Conservation (phyloP, 1,284 basidiomycete species). For the Clitocybe nebularis region DNA sequence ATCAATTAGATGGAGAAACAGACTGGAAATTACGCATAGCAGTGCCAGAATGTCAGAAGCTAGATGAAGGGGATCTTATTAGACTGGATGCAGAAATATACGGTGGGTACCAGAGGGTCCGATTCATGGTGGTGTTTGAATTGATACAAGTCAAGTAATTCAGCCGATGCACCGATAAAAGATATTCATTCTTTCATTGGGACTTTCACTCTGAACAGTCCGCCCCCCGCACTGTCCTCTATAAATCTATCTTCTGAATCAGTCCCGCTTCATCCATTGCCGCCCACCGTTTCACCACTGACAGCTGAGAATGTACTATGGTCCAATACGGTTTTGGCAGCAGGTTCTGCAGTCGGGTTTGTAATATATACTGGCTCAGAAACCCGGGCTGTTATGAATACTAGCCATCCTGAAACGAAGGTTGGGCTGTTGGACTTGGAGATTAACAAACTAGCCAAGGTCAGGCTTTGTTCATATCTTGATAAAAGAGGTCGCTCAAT, state of each 20-base stretch:
- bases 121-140: conserved; percentile 3
- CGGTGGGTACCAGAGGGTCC: conserved; percentile 40
- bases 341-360: conserved; percentile 90
- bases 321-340: conserved; percentile 97
- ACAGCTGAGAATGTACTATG: conserved; percentile 95
- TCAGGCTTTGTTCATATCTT: conserved; percentile 22
- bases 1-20: conserved; percentile 98
- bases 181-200: conserved; percentile 97
- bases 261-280: conserved; percentile 51
- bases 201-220: conserved; percentile 77
- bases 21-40: conserved; percentile 98
- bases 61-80: conserved; percentile 67
- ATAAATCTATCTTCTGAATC: conserved; percentile 42
- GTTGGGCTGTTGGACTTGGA: conserved; percentile 90
- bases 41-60: conserved; percentile 77
- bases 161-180: conserved; percentile 92
- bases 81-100: conserved; percentile 82
- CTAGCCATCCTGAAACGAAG: conserved; percentile 94
- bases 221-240: conserved; percentile 35
- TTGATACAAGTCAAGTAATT: conserved; percentile 15
- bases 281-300: conserved; percentile 72
- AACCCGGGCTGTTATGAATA: conserved; percentile 99
- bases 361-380: conserved; percentile 94
- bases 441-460: conserved; percentile 95
- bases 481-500: no score